A percentile compares a stretch with the other conserved stretches of the same genome.
These are phyloP conservation scores for Mycosphaerella arachidis DNA, from an alignment of 2,329 filamentous ascomycete genomes.

Conservation along the genomic window DNA sequence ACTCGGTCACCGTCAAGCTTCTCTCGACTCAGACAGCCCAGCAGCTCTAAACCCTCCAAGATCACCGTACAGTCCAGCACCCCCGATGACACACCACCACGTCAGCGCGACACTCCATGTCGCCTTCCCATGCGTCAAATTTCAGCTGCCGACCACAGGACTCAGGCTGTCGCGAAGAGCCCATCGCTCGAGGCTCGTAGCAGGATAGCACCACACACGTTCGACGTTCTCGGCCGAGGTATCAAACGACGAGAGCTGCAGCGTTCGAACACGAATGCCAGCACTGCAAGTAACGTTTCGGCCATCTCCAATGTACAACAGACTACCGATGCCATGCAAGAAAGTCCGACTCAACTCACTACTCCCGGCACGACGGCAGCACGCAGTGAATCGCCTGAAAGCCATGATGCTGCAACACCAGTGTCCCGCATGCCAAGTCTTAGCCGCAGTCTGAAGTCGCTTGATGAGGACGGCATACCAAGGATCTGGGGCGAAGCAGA, in stretches of 20 bases:
- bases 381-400: not conserved
- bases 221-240: constrained; percentile 27
- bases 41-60: not conserved
- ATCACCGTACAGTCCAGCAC: constrained; percentile 2
- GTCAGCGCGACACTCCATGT: constrained; percentile 20
- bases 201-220: constrained; percentile 15
- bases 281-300: constrained; percentile 12
- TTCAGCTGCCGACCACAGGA: constrained; percentile 23
- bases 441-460: constrained; percentile 14
- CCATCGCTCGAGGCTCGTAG: constrained; percentile 10
- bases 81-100: not conserved
- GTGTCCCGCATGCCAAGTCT: not conserved
- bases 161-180: constrained; percentile 5
- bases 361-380: not conserved
- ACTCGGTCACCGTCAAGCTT: constrained; percentile 27
- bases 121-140: constrained; percentile 29
- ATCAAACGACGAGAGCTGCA: constrained; percentile 23
- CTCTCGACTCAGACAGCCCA: constrained; percentile 21
- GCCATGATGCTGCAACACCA: not conserved
- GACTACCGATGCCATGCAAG: not conserved
- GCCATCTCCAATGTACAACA: not conserved
- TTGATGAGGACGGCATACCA: not conserved
- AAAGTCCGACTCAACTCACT: not conserved
- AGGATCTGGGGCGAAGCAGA: not conserved
- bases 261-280: constrained; percentile 16